These are phyloP conservation scores for Clavulina sp. DNA, from an alignment of 768 basidiomycete genomes.

Conservation along the genomic window DNA sequence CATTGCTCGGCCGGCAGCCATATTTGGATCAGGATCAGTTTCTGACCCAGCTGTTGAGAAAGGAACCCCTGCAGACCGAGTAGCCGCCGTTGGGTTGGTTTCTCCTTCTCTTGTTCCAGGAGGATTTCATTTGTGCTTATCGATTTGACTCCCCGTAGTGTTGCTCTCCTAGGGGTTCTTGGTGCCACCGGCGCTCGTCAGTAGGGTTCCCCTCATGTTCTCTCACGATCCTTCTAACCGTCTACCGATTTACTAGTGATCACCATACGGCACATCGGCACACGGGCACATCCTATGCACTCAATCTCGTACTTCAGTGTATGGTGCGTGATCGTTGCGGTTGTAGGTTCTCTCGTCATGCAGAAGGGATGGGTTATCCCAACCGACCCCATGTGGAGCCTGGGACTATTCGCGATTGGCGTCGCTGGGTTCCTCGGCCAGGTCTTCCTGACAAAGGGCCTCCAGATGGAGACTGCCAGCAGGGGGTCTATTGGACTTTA, in stretches of 20 bases:
- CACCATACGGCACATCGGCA: constrained; percentile 50
- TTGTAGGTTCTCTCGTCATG: not conserved
- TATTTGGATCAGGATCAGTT: constrained; percentile 37
- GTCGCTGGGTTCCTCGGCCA: constrained; percentile 12
- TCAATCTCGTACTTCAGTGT: constrained; percentile 47
- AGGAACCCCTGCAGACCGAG: constrained; percentile 23
- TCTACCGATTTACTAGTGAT: constrained; percentile 26
- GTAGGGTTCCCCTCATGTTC: constrained; percentile 15
- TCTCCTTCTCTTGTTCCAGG: too few species aligned
- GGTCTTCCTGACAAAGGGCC: constrained; percentile 40
- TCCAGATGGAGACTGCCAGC: constrained; percentile 48
- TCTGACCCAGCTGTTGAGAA: constrained; percentile 3
- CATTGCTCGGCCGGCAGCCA: constrained; percentile 57
- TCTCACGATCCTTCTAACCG: not conserved
- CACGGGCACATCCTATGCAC: constrained; percentile 59
- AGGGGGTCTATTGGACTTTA: constrained; percentile 47
- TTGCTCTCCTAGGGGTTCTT: constrained; percentile 46
- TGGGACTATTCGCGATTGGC: constrained; percentile 19
- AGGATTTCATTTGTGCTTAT: constrained; percentile 1
- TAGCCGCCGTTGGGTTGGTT: constrained; percentile 39
- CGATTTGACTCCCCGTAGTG: constrained; percentile 20
- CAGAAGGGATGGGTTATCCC: constrained; percentile 14
- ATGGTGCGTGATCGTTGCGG: constrained; percentile 30
- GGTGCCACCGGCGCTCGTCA: constrained; percentile 53
- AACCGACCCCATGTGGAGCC: constrained; percentile 12